Conservation (phyloP, 768 basidiomycete genomes). For the Lentinula raphanica region DNA sequence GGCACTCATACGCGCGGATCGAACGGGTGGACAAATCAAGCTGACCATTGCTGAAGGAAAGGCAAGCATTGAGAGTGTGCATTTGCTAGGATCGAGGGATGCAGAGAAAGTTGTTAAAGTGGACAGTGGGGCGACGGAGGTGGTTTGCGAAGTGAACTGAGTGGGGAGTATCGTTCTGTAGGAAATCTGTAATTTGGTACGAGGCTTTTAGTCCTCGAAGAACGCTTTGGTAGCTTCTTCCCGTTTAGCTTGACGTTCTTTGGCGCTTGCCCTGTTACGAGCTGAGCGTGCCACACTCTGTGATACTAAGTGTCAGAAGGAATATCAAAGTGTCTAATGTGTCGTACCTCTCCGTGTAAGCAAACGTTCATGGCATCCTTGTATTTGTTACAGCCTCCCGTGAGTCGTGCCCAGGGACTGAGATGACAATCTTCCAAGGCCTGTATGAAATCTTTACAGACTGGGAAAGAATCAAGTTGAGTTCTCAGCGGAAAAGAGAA, state of each 20-base stretch:
- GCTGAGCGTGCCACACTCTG: slow-evolving; percentile 57
- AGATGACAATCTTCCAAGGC: slow-evolving; percentile 70
- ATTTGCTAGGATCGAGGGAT: background rate
- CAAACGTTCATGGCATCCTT: slow-evolving; percentile 69
- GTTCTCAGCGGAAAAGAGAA: slow-evolving; percentile 5
- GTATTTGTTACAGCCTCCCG: slow-evolving; percentile 63
- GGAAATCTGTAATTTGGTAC: background rate
- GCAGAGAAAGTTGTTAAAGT: slow-evolving; percentile 1
- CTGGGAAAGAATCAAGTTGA: slow-evolving; percentile 29
- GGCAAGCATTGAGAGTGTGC: background rate
- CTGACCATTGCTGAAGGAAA: slow-evolving; percentile 19
- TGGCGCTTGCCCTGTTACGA: slow-evolving; percentile 57
- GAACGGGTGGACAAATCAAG: slow-evolving; percentile 25
- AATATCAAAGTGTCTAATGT: background rate
- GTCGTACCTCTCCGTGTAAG: slow-evolving; percentile 61
- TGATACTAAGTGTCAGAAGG: slow-evolving; percentile 7
- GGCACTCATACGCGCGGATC: slow-evolving; percentile 34
- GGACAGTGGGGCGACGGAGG: background rate
- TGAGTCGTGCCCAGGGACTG: slow-evolving; percentile 55
- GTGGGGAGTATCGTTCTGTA: background rate
- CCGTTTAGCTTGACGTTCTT: slow-evolving; percentile 47
- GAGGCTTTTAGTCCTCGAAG: slow-evolving; percentile 33
- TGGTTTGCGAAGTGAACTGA: background rate
- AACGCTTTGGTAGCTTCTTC: slow-evolving; percentile 62
- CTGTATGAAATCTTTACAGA: slow-evolving; percentile 71